These are phyloP conservation scores for Echinochloa phyllopogon DNA, from an alignment of 176 grass and related monocot species.

Conservation along the genomic window DNA sequence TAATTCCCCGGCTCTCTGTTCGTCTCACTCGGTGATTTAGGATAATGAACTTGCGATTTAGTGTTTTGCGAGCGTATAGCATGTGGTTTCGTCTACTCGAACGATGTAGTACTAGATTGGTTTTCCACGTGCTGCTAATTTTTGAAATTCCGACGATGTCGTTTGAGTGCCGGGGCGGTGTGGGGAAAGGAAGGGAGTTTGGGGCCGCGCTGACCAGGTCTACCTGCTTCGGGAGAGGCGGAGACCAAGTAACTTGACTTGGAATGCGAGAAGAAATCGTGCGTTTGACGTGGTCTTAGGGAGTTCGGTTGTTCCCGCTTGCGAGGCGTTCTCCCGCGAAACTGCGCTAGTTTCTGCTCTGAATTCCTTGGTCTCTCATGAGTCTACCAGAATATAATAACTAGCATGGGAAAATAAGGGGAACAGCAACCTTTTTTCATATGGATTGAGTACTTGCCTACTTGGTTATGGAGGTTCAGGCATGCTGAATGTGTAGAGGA, in stretches of 20 bases:
- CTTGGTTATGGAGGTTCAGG: neutral
- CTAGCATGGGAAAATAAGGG: neutral
- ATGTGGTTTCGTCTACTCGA: neutral
- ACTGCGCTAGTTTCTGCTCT: neutral
- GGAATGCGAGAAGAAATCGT: neutral
- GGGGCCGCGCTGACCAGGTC: neutral
- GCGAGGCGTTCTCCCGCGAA: neutral
- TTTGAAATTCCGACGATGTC: neutral
- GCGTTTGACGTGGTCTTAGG: neutral
- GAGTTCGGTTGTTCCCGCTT: neutral
- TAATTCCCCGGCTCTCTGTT: neutral
- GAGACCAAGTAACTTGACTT: neutral
- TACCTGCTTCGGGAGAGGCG: neutral
- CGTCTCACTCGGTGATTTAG: neutral
- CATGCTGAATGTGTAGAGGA: neutral
- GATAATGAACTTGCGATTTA: neutral
- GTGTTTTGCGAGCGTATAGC: neutral
- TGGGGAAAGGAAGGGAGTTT: neutral
- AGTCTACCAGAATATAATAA: neutral
- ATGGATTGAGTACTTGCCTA: neutral
- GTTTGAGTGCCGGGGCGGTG: neutral
- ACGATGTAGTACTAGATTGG: neutral
- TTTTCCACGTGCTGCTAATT: neutral
- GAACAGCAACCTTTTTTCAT: neutral
- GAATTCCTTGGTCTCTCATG: neutral